Base-by-base conservation (phyloP, 179 eudicot genomes). In the Vitellaria paradoxa region DNA sequence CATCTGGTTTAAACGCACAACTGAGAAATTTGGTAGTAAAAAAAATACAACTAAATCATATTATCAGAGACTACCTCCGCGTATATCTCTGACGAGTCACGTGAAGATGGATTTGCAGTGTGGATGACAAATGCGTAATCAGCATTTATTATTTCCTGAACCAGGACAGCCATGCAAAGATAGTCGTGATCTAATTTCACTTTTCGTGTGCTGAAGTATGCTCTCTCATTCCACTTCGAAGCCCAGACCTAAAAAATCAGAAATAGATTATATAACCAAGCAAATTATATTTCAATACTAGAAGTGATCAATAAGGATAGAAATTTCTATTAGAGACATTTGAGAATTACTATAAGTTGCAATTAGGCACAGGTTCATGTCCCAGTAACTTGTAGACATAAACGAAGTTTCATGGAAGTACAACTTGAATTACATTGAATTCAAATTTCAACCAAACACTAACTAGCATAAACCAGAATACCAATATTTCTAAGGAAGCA, bases 211-310 rank as follows among this genome's bases (percentile, higher is more conserved):
- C 99, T 96, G 88, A 90, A 93, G 83, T 89, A 96, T 42, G 99
- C 99, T 81, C 99, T 87, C 86, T 96, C 98, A 24, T 96, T 96
- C 99, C 99, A 96, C 81, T 96, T 96, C 75, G 99, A 96, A 76
- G 98, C 99, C 99, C 99, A 96, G 47, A 96, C 99, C 99, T 96
- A 77, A 15, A 76, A 63, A 63, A 73, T 24, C 20, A 49, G 26
- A 70, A 57, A 26, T 56, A 72, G 30, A 15, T 20, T 13, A 50
- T 23, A 77, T 12, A 37, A 24, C 23, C 64, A 8, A 66, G 57
- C 68, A 66, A 6, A 50, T 59, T 20, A 68, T 9, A 23, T 59
- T 12, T 76, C 21, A 15, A 3, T 17, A 20, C 10, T 5, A 17
- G 13, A 40, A 49, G 53, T 3, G 18, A 64, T 64, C 21, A 42